phyloP scores from a whole-genome alignment of 495 filamentous ascomycete species.

The Articulospora tetracladia region DNA sequence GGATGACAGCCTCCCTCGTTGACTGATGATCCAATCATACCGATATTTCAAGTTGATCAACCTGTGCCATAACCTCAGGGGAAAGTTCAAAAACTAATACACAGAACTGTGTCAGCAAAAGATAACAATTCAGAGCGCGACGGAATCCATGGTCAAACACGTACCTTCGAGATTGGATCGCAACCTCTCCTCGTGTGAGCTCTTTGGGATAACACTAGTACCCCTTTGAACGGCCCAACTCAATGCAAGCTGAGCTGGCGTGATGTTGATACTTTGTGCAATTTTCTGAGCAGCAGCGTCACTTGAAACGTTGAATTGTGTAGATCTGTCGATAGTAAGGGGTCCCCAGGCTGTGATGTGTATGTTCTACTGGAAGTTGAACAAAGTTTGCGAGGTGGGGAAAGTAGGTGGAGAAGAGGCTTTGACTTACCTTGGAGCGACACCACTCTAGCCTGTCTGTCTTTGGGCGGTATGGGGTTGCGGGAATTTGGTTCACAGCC shows the following conservation, averaged over 20 bases:
- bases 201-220: conserved; percentile 4
- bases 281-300: conserved; percentile 34
- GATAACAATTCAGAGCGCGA: too few species aligned
- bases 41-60: neutral
- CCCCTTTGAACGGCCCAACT: conserved; percentile 15
- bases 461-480: conserved; percentile 55
- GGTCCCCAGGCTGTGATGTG: conserved; percentile 48
- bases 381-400: neutral
- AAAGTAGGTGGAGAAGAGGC: neutral
- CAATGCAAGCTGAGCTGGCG: conserved; percentile 45
- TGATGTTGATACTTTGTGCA: conserved; percentile 38
- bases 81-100: neutral
- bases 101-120: neutral
- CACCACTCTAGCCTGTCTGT: conserved; percentile 32
- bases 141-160: neutral
- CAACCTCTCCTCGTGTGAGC: neutral
- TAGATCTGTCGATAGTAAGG: conserved; percentile 51
- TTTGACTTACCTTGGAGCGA: neutral
- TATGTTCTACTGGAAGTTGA: neutral
- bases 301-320: conserved; percentile 36
- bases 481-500: conserved; percentile 56
- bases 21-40: neutral
- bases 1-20: too few species aligned
- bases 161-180: neutral
- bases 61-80: neutral